Evolutionary conservation across 257 asterid species (phyloP), one percentile per base, ranked within the genome.

Genomic region (Nicotiana knightiana): DNA sequence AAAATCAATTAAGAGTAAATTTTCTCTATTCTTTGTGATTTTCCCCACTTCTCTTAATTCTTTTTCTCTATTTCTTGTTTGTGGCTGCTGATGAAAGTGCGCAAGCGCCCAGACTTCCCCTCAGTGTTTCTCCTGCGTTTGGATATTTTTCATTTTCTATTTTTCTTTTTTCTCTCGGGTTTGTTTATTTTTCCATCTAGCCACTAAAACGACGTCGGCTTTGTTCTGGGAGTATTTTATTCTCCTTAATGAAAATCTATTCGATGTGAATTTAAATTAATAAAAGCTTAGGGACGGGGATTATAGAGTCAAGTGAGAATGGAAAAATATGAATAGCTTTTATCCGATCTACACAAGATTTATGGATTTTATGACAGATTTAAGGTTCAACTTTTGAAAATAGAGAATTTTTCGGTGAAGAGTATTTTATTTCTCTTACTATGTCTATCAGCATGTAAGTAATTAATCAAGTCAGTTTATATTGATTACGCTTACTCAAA

Each of bases 1-100:
- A 75, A 28, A 75, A 28, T 26, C 46, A 75, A 51, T 75, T 1
- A 73, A 10, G 30, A 21, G 43, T 15, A 0, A 17, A 9, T 71
- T 46, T 53, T 21, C 33, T 21, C 18, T 46, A 17, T 21, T 26
- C 8, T 73, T 73, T 39, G 53, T 70, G n/a, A 46, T 46, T 75
- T 48, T 43, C 48, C 8, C 8, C 48, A 43, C 51, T 28, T 39
- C 48, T 39, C 16, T 68, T 32, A 37, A 9, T 64, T 64, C 53
- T 15, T 58, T 28, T 28, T 54, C 59, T 33, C 39, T 3, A 21
- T 21, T 79, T 35, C 58, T 21, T 79, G 75, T 53, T 79, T 79
- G 82, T 79, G 82, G 82, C 33, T 61, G 59, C 39, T 37, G 82
- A 30, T 35, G 59, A 79, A 53, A 48, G 57, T 43, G 21, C 57